Base-by-base conservation (phyloP, 1,284 basidiomycete genomes). In the Moniliophthora roreri region DNA sequence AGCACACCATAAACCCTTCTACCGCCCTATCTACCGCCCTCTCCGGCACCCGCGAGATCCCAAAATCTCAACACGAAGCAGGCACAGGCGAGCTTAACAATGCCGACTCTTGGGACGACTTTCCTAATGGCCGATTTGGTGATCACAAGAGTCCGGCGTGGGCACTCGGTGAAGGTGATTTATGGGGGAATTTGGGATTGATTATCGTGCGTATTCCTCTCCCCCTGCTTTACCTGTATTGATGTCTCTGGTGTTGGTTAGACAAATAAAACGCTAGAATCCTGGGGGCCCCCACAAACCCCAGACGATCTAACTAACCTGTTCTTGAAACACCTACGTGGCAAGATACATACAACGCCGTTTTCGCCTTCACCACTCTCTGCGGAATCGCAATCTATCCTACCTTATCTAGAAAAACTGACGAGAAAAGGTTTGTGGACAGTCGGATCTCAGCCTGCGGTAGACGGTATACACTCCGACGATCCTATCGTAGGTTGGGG, bases 81-180 rank as follows among this genome's bases (percentile, higher is more conserved):
- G 85, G 87, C 24, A 79, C 80, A 46, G 88, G 87, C 7, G 89
- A 91, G 59, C 71, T 87, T 6, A 90, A 89, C 62, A 80, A 85
- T 57, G 86, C 87, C 0, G 79, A 85, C 2, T 84, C 82, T 18
- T 99, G 96, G 96, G 97, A 99, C 68, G 97, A 99, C 68, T 99
- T 97, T 69, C 96, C 96, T 3, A 99, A 99, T 66, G 96, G 96
- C 50, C 87, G 96, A n/a, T 99, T 98, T 69, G 97, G 97, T 57
- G 97, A 99, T 69, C 92, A 91, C 61, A 91, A 97, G 66, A 95
- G 91, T 75, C 96, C 96, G 5, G 96, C 96, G 0, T 99, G 28
- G 28, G 28, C 28, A 6, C 6, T 91, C 64, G 97, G 97, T 52
- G 85, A 77, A 45, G 82, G 82, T 59, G 86, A 86, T 58, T 85